Evolutionary conservation across 768 basidiomycete species (phyloP), one percentile per base, ranked within the genome.

Genomic region (Macrolepiota fuliginosa): DNA sequence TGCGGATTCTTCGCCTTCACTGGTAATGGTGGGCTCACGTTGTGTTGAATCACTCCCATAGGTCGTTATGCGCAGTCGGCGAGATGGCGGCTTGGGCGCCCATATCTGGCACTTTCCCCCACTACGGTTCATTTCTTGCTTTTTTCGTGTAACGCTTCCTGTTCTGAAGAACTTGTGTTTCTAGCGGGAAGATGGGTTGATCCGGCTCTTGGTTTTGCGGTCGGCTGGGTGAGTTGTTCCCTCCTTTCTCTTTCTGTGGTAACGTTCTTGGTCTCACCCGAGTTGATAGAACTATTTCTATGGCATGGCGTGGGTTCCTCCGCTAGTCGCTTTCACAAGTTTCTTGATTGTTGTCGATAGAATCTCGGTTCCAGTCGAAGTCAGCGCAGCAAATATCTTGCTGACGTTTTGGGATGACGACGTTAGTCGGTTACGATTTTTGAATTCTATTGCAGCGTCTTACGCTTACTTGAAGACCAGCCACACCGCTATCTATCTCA

Each of bases 1-100:
- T 86, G 62, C 65, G 84, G 78, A 3, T 15, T 35, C 12, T 37
- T 37, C 29, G 7, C 29, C 29, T 32, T 27, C 15, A 24, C 4
- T 29, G 17, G 7, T 32, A 32, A 10, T 35, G n/a, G 42, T 37
- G 7, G 7, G 3, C 29, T 36, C 63, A 13, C 4, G 19, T 19
- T 22, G 9, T 4, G 24, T 51, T 36, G 27, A 42, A 32, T 32
- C 9, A 12, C 25, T 17, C 4, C 51, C 27, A 40, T 55, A 85
- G 83, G 5, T 83, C 86, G 4, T 73, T 91, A 13, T 87, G 88
- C 66, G 82, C 86, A 1, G 70, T 91, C 13, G 89, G 85, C 35
- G 91, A 92, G 74, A 88, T 92, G 89, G 88, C 89, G 17, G 84
- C 87, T 3, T 83, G 84, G 73, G 90, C 89, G 0, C 90, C 90